These are phyloP conservation scores for Linderniella brevidens DNA, from an alignment of 257 asterid genomes.

Conservation along the genomic window DNA sequence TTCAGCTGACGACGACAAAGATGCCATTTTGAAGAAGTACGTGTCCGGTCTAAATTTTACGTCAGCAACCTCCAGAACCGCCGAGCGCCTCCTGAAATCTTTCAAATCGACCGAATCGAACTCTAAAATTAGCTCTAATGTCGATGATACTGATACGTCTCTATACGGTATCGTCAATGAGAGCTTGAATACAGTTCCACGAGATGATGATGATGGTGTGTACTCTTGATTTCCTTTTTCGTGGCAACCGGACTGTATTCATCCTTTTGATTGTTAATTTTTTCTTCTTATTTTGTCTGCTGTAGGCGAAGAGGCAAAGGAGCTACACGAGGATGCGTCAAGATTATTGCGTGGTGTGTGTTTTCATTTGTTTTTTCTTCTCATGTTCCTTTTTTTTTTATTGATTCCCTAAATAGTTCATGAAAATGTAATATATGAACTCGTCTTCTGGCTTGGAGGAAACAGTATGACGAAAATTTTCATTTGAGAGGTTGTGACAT, in stretches of 20 bases:
- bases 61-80: slow-evolving; percentile 2
- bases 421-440: not conserved
- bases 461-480: slow-evolving; percentile 3
- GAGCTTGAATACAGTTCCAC: slow-evolving; percentile 21
- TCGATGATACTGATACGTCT: slow-evolving; percentile 11
- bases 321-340: too few relatives aligned
- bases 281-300: not conserved
- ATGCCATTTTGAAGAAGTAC: slow-evolving; percentile 23
- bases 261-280: not conserved
- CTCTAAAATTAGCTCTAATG: slow-evolving; percentile 8
- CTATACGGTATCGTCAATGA: slow-evolving; percentile 19
- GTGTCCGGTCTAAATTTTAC: slow-evolving; percentile 22
- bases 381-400: too few relatives aligned
- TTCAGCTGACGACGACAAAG: slow-evolving; percentile 15
- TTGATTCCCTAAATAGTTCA: too few relatives aligned
- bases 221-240: slow-evolving; percentile 2
- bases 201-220: slow-evolving; percentile 23
- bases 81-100: slow-evolving; percentile 13
- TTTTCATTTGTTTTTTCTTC: too few relatives aligned
- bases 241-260: not conserved
- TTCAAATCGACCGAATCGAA: slow-evolving; percentile 14
- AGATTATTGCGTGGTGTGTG: too few relatives aligned
- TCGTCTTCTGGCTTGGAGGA: not conserved
- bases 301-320: too few relatives aligned
- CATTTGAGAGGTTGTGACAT: not conserved